Percentiles rank a stretch among this genome's conserved stretches.
Conservation (phyloP, 352 stramenopile genomes). For the Globisporangium abappressorium region DNA sequence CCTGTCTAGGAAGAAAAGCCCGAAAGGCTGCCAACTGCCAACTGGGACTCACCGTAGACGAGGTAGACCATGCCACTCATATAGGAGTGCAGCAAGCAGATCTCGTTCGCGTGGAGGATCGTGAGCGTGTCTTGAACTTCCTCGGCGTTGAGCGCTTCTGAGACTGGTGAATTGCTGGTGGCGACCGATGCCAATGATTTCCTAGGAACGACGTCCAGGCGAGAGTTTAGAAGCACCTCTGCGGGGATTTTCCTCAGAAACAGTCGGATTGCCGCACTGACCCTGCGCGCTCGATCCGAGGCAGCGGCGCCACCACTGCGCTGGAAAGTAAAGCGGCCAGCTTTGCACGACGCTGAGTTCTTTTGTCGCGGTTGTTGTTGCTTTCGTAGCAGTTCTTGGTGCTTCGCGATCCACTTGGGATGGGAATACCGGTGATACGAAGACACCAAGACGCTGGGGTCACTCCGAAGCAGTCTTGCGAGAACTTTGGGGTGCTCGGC, state of each 20-base stretch:
- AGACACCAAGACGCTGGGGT: not conserved
- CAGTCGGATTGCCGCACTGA: not conserved
- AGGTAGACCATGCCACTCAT: not conserved
- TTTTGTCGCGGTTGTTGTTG: not conserved
- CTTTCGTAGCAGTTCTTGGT: not conserved
- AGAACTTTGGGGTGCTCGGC: not conserved
- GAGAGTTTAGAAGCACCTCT: not conserved
- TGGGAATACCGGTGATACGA: conserved; percentile 2
- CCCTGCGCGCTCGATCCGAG: not conserved
- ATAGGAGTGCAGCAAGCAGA: conserved; percentile 4
- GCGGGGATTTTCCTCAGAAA: not conserved
- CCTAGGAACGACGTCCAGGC: not conserved
- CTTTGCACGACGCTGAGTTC: not conserved
- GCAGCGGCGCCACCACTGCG: no score
- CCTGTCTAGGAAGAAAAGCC: no score
- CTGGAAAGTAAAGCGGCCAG: not conserved
- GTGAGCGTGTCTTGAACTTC: conserved; percentile 7
- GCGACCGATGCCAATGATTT: not conserved
- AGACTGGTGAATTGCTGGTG: not conserved
- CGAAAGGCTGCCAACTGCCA: not conserved
- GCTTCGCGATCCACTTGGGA: conserved; percentile 4
- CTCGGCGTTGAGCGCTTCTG: no score
- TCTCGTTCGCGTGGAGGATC: conserved; percentile 4
- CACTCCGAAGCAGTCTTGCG: not conserved
- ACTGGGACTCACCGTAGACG: conserved; percentile 2